Base-by-base conservation (phyloP, 345 rosid species). In the Salix purpurea region DNA sequence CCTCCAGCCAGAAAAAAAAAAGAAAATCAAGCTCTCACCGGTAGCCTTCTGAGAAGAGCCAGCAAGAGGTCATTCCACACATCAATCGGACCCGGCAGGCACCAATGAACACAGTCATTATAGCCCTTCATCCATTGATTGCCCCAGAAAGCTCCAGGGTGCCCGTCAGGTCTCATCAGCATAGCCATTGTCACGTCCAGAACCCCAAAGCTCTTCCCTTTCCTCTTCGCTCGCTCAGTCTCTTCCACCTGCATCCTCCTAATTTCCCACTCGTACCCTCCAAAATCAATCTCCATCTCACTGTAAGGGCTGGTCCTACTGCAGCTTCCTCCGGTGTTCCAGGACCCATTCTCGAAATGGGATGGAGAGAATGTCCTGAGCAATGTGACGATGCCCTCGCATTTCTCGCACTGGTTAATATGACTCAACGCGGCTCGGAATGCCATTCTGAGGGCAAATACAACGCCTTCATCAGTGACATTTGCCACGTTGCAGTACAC, bases 61-160 rank as follows among this genome's bases (percentile, higher is more conserved):
- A 89, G 88, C 71, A 91, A 72, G 67, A 93, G 82, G 50, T 95
- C 96, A 58, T 76, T 93, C 99, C 99, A 95, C 0, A 79, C 60
- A 79, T 93, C 98, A 1, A 93, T 84, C 0, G 98, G 96, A 4
- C 98, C 98, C 0, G 99, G 99, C 80, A 95, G 74, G 86, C 99
- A 95, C 98, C 99, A 90, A 69, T 91, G 97, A 13, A 89, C 88
- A 60, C 97, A 93, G 74, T 93, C 97, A 26, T 87, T 95, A 39
- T 75, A 91, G 5, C 96, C 99, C 46, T 77, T 90, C 94, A 89
- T 90, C 98, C 92, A 88, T 75, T 87, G 83, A 71, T 95, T 93
- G 8, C 89, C 94, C 97, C 93, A 90, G 67, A 74, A 76, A 36
- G 76, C 81, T 34, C 89, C 86, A 0, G 99, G 98, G 44, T 95